phyloP scores from a whole-genome alignment of 768 basidiomycete genomes.

The Lactifluus pinguis region DNA sequence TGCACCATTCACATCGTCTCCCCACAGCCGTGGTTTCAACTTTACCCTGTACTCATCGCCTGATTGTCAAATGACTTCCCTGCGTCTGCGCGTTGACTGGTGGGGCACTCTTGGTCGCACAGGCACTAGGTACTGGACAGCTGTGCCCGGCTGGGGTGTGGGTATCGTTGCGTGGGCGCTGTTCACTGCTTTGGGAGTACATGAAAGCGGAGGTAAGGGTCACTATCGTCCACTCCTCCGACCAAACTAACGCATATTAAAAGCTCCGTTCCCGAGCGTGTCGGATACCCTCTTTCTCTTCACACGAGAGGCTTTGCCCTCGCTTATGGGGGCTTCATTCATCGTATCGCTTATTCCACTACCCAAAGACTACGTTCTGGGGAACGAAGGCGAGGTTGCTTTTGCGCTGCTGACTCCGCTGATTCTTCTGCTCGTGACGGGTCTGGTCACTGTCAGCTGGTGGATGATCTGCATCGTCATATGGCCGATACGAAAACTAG shows the following conservation, averaged over 20 bases:
- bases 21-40: slow-evolving; percentile 33
- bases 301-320: slow-evolving; percentile 29
- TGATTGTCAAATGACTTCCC: slow-evolving; percentile 36
- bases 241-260: not conserved
- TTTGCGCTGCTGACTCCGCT: slow-evolving; percentile 48
- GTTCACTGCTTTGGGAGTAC: slow-evolving; percentile 39
- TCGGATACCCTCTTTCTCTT: slow-evolving; percentile 42
- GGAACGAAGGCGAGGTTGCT: slow-evolving; percentile 42
- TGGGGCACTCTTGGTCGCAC: slow-evolving; percentile 59
- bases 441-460: slow-evolving; percentile 57
- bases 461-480: slow-evolving; percentile 41
- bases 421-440: slow-evolving; percentile 50
- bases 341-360: slow-evolving; percentile 48
- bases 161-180: slow-evolving; percentile 57
- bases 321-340: slow-evolving; percentile 37
- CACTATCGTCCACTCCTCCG: not conserved
- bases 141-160: slow-evolving; percentile 61
- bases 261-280: slow-evolving; percentile 42
- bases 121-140: slow-evolving; percentile 66
- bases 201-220: slow-evolving; percentile 23
- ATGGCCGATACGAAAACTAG: slow-evolving; percentile 34
- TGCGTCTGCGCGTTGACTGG: slow-evolving; percentile 62
- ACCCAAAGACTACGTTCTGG: slow-evolving; percentile 46
- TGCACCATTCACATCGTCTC: slow-evolving; percentile 50
- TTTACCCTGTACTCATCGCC: slow-evolving; percentile 54